Base-by-base conservation (phyloP, 208 protist species). In the Lotmaria passim region DNA sequence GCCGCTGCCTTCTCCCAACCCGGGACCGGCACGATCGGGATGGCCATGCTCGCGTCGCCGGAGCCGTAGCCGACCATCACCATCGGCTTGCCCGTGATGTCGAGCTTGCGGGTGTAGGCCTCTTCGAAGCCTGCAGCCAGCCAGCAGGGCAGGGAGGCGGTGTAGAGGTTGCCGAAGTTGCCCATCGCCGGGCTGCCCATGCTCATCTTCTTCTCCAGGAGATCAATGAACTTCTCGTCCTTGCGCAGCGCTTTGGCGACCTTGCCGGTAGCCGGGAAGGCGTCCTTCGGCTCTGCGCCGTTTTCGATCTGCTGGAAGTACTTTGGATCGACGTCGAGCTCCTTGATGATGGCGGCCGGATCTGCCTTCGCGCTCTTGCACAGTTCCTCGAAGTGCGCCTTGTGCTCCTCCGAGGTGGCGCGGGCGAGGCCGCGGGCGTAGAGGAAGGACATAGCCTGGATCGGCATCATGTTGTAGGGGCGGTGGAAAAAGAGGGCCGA, bases 391-490 rank as follows among this genome's bases (percentile, higher is more conserved):
- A 95, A 91, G 75, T 84, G 63, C 34, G 64, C 75, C 57, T 85
- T 86, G 79, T 96, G 83, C 61, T 81, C 73, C 14, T 78, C 73
- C 17, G 85, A 91, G 33, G 81, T 89, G 44, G 88, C 80, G 15
- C 92, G 85, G 47, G 89, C 92, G 39, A 95, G 78, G 41, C 82
- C 92, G 46, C 92, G 87, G 33, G 85, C 79, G 81, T 95, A 95
- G 24, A 96, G 81, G 68, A 94, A 94, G 47, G 83, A 88, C 86
- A 95, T 94, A 52, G 92, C 92, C 73, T 95, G 89, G 64, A 96
- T 90, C 12, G 92, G 92, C 92, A 96, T 96, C 92, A 96, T 95
- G 76, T 95, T 89, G 79, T 95, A 96, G 28, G 92, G 92, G 57
- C 92, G 92, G 73, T 96, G 92, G 75, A 96, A 95, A 83, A 96